Evolutionary conservation across 352 stramenopile species (phyloP).

Genomic region (Lagenidium giganteum): DNA sequence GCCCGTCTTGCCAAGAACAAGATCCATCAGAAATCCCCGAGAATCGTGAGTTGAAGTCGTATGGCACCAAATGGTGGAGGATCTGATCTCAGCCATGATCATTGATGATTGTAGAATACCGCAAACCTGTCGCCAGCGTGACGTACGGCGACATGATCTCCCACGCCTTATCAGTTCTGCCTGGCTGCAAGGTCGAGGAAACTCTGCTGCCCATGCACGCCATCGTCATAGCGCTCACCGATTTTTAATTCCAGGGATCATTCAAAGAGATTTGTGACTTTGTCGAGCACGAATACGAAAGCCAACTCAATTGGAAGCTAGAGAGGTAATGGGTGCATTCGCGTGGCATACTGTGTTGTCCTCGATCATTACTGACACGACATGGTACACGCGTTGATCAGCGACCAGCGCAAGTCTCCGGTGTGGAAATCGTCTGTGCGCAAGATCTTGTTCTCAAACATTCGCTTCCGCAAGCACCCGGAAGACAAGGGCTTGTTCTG

Average conservation of each 20-base stretch:
- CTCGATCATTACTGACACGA: no score
- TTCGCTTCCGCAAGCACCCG: conserved; percentile 76
- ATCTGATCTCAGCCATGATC: background rate
- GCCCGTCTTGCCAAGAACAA: conserved; percentile 50
- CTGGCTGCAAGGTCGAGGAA: conserved; percentile 54
- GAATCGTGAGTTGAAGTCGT: conserved; percentile 40
- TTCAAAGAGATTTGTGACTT: conserved; percentile 90
- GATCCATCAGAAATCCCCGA: conserved; percentile 52
- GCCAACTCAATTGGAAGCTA: conserved; percentile 88
- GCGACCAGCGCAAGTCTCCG: conserved; percentile 80
- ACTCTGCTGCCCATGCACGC: background rate
- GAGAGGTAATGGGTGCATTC: no score
- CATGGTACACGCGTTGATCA: no score
- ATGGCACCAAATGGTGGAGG: background rate
- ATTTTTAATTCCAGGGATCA: conserved; percentile 32
- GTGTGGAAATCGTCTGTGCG: conserved; percentile 88
- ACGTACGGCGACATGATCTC: conserved; percentile 90
- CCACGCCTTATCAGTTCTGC: conserved; percentile 62
- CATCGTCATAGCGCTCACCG: background rate
- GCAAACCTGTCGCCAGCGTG: conserved; percentile 72
- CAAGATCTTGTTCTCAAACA: conserved; percentile 88
- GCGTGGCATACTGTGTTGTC: no score
- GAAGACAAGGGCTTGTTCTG: conserved; percentile 71
- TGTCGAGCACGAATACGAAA: conserved; percentile 82
- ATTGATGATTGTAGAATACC: conserved; percentile 42